Conservation (phyloP, 1,284 basidiomycete genomes). For the Cutaneotrichosporon sp. region DNA sequence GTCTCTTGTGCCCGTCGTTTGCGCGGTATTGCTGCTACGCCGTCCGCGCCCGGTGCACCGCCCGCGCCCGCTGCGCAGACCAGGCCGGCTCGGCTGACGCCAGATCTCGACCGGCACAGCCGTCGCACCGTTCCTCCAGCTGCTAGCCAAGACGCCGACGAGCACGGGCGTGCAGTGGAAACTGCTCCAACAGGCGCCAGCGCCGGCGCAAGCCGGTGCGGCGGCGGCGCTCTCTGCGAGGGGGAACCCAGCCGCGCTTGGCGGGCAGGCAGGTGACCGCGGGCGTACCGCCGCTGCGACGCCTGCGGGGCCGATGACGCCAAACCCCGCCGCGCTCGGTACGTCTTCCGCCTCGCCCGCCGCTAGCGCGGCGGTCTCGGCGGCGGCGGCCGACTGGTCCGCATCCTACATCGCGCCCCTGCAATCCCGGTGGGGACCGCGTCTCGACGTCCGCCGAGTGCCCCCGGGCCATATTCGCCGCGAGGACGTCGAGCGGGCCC, state of each 20-base stretch:
- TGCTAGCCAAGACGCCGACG: constrained; percentile 33
- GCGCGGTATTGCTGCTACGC: too few relatives aligned
- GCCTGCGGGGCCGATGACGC: too few relatives aligned
- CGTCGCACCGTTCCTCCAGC: constrained; percentile 46
- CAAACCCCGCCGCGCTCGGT: too few relatives aligned
- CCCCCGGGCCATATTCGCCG: constrained; percentile 2
- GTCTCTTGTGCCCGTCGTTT: too few relatives aligned
- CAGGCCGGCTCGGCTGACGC: background rate
- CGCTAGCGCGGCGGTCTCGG: too few relatives aligned
- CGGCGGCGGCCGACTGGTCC: constrained; percentile 12
- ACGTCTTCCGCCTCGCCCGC: background rate
- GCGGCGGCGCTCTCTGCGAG: too few relatives aligned
- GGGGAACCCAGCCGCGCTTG: too few relatives aligned
- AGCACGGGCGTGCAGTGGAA: constrained; percentile 9
- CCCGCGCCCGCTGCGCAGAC: background rate
- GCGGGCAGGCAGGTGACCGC: too few relatives aligned
- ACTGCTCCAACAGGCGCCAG: constrained; percentile 25
- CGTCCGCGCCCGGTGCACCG: too few relatives aligned
- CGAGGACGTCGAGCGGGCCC: constrained; percentile 2
- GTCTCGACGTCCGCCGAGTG: constrained; percentile 18
- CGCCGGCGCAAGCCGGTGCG: background rate
- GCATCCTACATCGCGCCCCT: constrained; percentile 17
- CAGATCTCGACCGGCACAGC: constrained; percentile 47
- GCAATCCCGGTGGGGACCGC: constrained; percentile 21
- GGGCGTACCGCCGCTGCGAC: too few relatives aligned